Conservation (phyloP, 331 rosid genomes). For the Spiraea crenata region DNA sequence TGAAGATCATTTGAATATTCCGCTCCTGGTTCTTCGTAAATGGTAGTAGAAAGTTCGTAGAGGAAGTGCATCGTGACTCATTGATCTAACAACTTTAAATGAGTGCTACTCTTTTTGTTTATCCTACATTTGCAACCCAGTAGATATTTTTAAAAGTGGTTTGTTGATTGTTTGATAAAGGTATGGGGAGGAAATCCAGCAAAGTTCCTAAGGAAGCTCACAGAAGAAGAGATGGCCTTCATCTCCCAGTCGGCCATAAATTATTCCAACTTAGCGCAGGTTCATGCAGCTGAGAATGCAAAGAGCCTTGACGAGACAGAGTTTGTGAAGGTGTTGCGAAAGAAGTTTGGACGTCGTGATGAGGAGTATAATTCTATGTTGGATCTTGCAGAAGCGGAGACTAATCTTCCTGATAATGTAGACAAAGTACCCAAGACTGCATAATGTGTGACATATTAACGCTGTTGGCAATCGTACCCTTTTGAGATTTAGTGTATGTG, state of each 20-base stretch:
- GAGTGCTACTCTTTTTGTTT: background rate
- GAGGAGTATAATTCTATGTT: conserved; percentile 63
- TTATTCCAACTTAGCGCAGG: conserved; percentile 82
- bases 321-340: conserved; percentile 67
- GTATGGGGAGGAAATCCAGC: conserved; percentile 99
- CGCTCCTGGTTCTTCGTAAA: background rate
- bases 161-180: conserved; percentile 27
- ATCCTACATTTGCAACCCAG: background rate
- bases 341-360: conserved; percentile 62
- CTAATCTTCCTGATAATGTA: conserved; percentile 47
- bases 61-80: no score
- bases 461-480: conserved; percentile 3
- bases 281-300: conserved; percentile 87
- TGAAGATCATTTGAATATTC: no score
- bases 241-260: conserved; percentile 81
- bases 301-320: conserved; percentile 67
- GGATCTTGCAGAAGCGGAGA: conserved; percentile 56
- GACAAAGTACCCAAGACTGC: conserved; percentile 56
- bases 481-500: conserved; percentile 18
- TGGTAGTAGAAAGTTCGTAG: background rate
- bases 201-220: conserved; percentile 85
- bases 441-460: conserved; percentile 12
- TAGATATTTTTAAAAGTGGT: background rate
- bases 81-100: no score
- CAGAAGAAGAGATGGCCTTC: conserved; percentile 87